Percentiles rank a stretch among this genome's conserved stretches.
Conservation (phyloP, 2,329 filamentous ascomycete species). For the Botrytis squamosa region DNA sequence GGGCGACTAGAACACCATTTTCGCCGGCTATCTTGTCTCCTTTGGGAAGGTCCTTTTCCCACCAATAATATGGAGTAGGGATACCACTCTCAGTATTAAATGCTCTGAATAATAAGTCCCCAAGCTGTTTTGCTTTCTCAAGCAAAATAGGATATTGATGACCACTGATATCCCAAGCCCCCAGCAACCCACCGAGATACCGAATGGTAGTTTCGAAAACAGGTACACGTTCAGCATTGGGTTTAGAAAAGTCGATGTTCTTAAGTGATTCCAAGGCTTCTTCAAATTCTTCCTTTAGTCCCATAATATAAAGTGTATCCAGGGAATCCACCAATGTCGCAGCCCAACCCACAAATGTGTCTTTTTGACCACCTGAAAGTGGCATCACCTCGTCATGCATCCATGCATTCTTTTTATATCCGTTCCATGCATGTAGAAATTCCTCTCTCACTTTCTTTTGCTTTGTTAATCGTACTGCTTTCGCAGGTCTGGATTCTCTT, state of each 20-base stretch:
- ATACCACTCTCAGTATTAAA: slow-evolving; percentile 75
- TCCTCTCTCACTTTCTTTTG: slow-evolving; percentile 23
- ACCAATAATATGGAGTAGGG: slow-evolving; percentile 55
- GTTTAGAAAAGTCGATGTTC: slow-evolving; percentile 27
- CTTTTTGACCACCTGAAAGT: slow-evolving; percentile 60
- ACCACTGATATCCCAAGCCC: slow-evolving; percentile 55
- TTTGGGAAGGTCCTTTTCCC: background rate
- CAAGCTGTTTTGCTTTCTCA: slow-evolving; percentile 63
- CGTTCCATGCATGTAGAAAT: slow-evolving; percentile 56
- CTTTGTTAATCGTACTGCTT: background rate
- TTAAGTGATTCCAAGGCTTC: slow-evolving; percentile 65
- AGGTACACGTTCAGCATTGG: slow-evolving; percentile 24
- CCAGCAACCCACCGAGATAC: slow-evolving; percentile 30
- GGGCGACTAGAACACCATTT: slow-evolving; percentile 50
- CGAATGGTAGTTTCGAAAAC: slow-evolving; percentile 32
- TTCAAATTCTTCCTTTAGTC: slow-evolving; percentile 71
- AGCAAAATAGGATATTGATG: slow-evolving; percentile 60
- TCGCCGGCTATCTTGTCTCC: slow-evolving; percentile 8
- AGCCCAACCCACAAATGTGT: slow-evolving; percentile 88
- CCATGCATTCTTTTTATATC: slow-evolving; percentile 77
- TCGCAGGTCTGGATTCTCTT: slow-evolving; percentile 4
- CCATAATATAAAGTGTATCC: slow-evolving; percentile 84
- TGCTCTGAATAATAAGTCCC: slow-evolving; percentile 68
- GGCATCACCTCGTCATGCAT: slow-evolving; percentile 81
- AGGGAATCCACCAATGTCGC: slow-evolving; percentile 79